Percentiles rank a stretch among this genome's conserved stretches.
phyloP scores from a whole-genome alignment of 805 yeast species.

The Ogataea saltuana region DNA sequence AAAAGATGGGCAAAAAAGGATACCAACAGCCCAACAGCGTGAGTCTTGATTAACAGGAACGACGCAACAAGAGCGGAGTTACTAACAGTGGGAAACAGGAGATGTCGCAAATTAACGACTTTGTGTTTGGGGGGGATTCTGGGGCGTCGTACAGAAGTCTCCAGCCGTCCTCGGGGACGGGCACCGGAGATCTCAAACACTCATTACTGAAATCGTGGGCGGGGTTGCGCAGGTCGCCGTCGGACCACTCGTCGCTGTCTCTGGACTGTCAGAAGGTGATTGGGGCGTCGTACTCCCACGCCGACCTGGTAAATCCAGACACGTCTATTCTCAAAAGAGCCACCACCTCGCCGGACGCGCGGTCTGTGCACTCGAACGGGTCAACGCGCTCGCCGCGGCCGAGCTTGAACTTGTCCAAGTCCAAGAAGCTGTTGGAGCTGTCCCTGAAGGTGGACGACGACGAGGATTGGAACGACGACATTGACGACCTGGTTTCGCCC shows the following conservation, averaged over 20 bases:
- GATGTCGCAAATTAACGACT: slow-evolving; percentile 34
- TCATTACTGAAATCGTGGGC: slow-evolving; percentile 32
- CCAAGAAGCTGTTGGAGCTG: slow-evolving; percentile 20
- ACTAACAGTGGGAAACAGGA: slow-evolving; percentile 19
- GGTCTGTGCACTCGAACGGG: slow-evolving; percentile 19
- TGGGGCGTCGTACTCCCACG: slow-evolving; percentile 59
- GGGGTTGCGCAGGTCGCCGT: slow-evolving; percentile 18
- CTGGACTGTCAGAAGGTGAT: slow-evolving; percentile 38
- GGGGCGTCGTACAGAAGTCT: slow-evolving; percentile 20
- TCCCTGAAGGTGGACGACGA: slow-evolving; percentile 59
- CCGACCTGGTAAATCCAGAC: slow-evolving; percentile 38
- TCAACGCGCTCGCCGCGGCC: slow-evolving; percentile 19
- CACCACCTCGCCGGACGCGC: slow-evolving; percentile 22
- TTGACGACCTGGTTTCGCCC: slow-evolving; percentile 50
- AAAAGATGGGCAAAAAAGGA: slow-evolving; percentile 35
- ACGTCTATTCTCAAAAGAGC: slow-evolving; percentile 9
- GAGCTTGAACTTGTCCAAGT: slow-evolving; percentile 15
- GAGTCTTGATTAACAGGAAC: slow-evolving; percentile 13
- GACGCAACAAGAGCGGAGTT: background rate
- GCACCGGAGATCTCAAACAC: slow-evolving; percentile 6
- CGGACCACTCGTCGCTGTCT: slow-evolving; percentile 13
- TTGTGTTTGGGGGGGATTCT: slow-evolving; percentile 26
- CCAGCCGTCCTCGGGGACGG: slow-evolving; percentile 11
- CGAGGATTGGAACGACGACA: slow-evolving; percentile 85
- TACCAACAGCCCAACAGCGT: slow-evolving; percentile 36